Base-by-base conservation (phyloP, 2,329 filamentous ascomycete species). In the Penicillium hesseltinei region DNA sequence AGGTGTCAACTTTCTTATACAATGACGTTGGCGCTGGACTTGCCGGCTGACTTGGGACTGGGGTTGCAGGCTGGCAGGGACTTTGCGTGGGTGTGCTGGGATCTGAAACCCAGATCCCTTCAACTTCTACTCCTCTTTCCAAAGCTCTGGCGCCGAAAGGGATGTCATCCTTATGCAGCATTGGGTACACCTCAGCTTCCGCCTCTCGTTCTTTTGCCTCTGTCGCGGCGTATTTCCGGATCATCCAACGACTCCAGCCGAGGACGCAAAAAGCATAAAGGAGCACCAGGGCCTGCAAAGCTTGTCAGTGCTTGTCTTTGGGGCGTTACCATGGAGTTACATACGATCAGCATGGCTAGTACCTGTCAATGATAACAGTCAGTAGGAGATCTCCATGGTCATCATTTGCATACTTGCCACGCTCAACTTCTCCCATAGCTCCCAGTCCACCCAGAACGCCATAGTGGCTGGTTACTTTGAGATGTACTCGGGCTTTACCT, bases 71-170 rank as follows among this genome's bases (percentile, higher is more conserved):
- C 11, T 61, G 58, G 29, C 54, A 42, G 10, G 67, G 66, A 50
- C 64, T 72, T 27, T 63, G 66, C 5, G 56, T 53, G 13, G 71
- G 74, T 53, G 71, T 73, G 51, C 69, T 75, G 27, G 79, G 79
- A 51, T 79, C 77, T 25, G 85, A 87, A 49, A 89, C 85, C 87
- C 89, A 91, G 50, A 97, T 92, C 4, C 91, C 92, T 62, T 96
- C 90, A 8, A 96, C 84, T 70, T 93, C 84, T 43, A 95, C 80
- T 6, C 92, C 92, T 64, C 84, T 89, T 71, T 96, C 88, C 46
- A 97, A 84, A 7, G 92, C 92, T 65, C 89, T 86, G 52, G 94
- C 85, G 21, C 93, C 92, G 68, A 97, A 97, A 0, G 91, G 92
- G 36, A 95, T 84, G 10, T 90, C 87, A 50, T 84, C 73, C 61